Evolutionary conservation across 2,329 filamentous ascomycete genomes (phyloP).

Genomic region (Rhytidhysteron rufulum): DNA sequence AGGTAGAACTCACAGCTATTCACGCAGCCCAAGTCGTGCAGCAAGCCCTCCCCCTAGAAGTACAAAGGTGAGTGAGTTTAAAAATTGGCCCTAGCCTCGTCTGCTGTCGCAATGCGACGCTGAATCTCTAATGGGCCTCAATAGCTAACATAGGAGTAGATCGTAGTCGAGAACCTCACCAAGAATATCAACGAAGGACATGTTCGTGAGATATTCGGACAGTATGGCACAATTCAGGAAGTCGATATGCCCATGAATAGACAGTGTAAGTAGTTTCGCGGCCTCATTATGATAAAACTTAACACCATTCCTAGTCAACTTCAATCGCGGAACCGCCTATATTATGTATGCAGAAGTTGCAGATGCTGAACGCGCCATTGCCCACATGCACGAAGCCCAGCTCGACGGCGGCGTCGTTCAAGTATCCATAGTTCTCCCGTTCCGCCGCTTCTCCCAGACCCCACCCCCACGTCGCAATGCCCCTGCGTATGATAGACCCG

Average conservation of each 20-base stretch:
- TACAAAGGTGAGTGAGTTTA: conserved; percentile 33
- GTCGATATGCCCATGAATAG: conserved; percentile 88
- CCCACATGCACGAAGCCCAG: conserved; percentile 98
- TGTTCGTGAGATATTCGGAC: conserved; percentile 85
- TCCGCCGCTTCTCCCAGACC: conserved; percentile 74
- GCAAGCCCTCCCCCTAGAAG: conserved; percentile 30
- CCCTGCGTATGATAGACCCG: conserved; percentile 27
- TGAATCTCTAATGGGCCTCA: not conserved
- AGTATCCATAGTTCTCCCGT: conserved; percentile 83
- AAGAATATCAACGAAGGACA: conserved; percentile 92
- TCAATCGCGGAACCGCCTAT: conserved; percentile 90
- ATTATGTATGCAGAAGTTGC: conserved; percentile 74
- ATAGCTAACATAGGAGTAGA: conserved; percentile 49
- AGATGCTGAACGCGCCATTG: conserved; percentile 82
- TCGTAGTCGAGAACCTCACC: conserved; percentile 92
- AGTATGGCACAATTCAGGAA: conserved; percentile 80
- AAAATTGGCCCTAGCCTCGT: too few relatives aligned
- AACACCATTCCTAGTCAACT: conserved; percentile 59
- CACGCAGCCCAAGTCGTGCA: conserved; percentile 31
- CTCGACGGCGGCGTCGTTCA: conserved; percentile 78
- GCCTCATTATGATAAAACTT: conserved; percentile 1
- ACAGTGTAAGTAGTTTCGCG: conserved; percentile 59
- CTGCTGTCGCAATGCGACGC: too few relatives aligned
- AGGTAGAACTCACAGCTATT: conserved; percentile 30
- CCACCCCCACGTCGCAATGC: conserved; percentile 68